Conservation (phyloP, 768 basidiomycete genomes). For the Fistulinella prunicolor region DNA sequence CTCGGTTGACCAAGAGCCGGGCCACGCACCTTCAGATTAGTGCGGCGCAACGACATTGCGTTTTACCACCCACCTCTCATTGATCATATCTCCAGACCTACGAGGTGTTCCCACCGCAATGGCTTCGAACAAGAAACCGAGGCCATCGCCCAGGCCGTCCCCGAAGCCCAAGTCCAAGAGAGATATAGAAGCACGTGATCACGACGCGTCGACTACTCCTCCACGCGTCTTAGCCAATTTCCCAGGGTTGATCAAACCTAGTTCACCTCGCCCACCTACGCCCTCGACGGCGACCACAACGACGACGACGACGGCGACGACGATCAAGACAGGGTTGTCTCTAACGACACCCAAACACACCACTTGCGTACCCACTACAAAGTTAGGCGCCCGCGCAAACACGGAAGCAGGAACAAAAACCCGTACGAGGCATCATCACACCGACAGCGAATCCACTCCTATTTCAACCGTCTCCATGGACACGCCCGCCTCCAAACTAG, state of each 20-base stretch:
- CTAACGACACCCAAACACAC: background rate
- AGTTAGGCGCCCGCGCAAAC: background rate
- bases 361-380: too few species aligned
- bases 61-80: background rate
- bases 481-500: slow-evolving; percentile 36
- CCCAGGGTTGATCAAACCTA: slow-evolving; percentile 30
- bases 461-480: slow-evolving; percentile 2
- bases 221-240: slow-evolving; percentile 26
- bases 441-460: background rate
- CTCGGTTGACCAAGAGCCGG: slow-evolving; percentile 13
- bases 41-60: background rate
- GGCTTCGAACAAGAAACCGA: slow-evolving; percentile 5
- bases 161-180: background rate
- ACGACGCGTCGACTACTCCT: slow-evolving; percentile 19
- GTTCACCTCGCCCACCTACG: background rate
- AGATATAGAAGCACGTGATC: slow-evolving; percentile 22
- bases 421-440: background rate
- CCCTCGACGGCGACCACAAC: background rate
- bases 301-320: slow-evolving; percentile 5
- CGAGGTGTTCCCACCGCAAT: background rate
- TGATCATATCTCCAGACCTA: background rate
- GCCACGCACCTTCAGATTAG: slow-evolving; percentile 1
- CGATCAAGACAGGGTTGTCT: background rate
- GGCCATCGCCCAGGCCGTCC: background rate
- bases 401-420: background rate